Percentiles rank a stretch among this genome's conserved stretches.
phyloP scores from a whole-genome alignment of 495 filamentous ascomycete genomes.

The Podospora pseudopauciseta region DNA sequence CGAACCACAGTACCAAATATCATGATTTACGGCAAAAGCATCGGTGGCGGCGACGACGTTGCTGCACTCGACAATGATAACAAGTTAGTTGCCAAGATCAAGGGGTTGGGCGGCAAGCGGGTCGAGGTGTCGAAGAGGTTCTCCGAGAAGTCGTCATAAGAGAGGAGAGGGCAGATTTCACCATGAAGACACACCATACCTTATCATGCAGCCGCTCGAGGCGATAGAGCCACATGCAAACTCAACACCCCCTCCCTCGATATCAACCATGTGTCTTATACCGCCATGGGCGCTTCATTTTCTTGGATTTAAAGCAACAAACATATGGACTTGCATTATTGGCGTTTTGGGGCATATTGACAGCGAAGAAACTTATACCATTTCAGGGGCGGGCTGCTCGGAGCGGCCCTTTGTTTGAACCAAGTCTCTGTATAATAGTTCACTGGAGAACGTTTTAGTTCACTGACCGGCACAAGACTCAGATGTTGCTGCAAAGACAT shows the following conservation, averaged over 20 bases:
- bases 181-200: not conserved
- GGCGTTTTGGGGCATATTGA: not conserved
- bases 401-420: not conserved
- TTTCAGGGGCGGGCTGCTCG: not conserved
- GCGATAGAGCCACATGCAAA: not conserved
- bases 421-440: not conserved
- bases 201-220: not conserved
- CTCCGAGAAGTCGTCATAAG: conserved; percentile 1
- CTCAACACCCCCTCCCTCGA: not conserved
- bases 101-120: conserved; percentile 65
- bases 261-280: not conserved
- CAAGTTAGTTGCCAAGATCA: conserved; percentile 66
- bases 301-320: conserved; percentile 3
- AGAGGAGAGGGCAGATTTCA: conserved; percentile 18
- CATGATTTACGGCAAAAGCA: conserved; percentile 78
- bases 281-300: not conserved
- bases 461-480: not conserved
- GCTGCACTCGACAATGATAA: conserved; percentile 65
- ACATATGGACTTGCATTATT: not conserved
- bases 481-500: not conserved
- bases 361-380: not conserved
- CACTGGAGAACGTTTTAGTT: not conserved
- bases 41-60: conserved; percentile 89
- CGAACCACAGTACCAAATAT: conserved; percentile 88
- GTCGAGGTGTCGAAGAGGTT: conserved; percentile 50